Percentiles rank a stretch among this genome's conserved stretches.
Conservation (phyloP, 2,329 filamentous ascomycete species). For the Plectosphaerella sp. region DNA sequence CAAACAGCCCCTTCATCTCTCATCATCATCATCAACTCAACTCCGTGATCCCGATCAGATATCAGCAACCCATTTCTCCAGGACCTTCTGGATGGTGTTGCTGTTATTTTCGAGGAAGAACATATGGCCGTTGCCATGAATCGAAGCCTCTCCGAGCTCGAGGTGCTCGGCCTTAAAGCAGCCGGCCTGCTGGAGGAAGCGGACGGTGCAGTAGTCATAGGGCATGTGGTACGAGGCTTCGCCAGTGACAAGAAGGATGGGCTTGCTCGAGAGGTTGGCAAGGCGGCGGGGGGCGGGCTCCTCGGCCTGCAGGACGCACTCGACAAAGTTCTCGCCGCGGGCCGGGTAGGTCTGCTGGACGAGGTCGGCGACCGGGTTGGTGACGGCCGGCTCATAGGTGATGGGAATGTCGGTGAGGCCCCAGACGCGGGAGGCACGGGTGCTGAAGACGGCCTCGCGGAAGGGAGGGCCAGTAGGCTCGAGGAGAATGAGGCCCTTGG, state of each 20-base stretch:
- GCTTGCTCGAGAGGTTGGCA: slow-evolving; percentile 26
- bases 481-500: slow-evolving; percentile 35
- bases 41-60: no score
- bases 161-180: slow-evolving; percentile 25
- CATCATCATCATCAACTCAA: no score
- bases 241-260: slow-evolving; percentile 33
- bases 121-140: slow-evolving; percentile 43
- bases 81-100: slow-evolving; percentile 13
- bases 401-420: slow-evolving; percentile 45
- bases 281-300: slow-evolving; percentile 27
- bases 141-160: slow-evolving; percentile 29
- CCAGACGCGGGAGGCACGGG: slow-evolving; percentile 28
- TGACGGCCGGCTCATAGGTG: slow-evolving; percentile 38
- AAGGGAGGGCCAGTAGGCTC: slow-evolving; percentile 46
- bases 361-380: slow-evolving; percentile 27
- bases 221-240: slow-evolving; percentile 38
- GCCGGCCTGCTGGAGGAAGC: slow-evolving; percentile 38
- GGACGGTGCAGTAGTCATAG: slow-evolving; percentile 39
- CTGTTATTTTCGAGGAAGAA: slow-evolving; percentile 46
- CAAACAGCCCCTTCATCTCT: no score
- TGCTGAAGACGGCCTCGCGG: slow-evolving; percentile 32
- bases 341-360: slow-evolving; percentile 20
- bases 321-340: slow-evolving; percentile 13
- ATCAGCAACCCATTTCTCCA: no score
- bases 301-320: slow-evolving; percentile 29